Evolutionary conservation across 257 asterid species (phyloP).

Genomic region (Forsythia suspensa): DNA sequence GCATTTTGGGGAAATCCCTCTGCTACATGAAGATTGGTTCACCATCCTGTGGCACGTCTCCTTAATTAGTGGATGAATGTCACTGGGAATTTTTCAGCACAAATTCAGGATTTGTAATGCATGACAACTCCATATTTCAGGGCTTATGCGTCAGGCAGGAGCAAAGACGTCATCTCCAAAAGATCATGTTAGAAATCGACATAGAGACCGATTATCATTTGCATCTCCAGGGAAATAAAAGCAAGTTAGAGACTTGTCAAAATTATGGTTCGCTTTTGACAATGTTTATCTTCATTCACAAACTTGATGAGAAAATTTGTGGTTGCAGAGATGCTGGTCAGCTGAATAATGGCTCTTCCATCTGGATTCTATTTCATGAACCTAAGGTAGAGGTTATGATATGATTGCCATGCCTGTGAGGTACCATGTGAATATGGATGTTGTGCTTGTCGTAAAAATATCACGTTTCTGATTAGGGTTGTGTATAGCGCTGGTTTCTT

Average conservation of each 20-base stretch:
- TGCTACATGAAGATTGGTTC: not conserved
- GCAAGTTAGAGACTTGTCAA: slow-evolving; percentile 12
- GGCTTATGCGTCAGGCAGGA: slow-evolving; percentile 86
- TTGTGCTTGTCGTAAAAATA: slow-evolving; percentile 15
- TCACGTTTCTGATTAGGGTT: slow-evolving; percentile 19
- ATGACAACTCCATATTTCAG: slow-evolving; percentile 38
- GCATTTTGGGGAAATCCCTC: not conserved
- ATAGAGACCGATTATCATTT: slow-evolving; percentile 58
- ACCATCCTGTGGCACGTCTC: not conserved
- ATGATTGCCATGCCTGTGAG: slow-evolving; percentile 10
- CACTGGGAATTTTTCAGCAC: not conserved
- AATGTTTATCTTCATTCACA: slow-evolving; percentile 4
- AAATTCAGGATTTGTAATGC: slow-evolving; percentile 10
- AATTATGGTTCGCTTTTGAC: not conserved
- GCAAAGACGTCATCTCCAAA: slow-evolving; percentile 79
- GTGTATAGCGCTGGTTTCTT: slow-evolving; percentile 32
- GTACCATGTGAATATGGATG: slow-evolving; percentile 1
- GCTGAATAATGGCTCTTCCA: not conserved
- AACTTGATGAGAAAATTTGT: not conserved
- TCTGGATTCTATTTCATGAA: slow-evolving; percentile 6
- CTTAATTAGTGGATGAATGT: not conserved
- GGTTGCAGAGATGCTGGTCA: slow-evolving; percentile 8
- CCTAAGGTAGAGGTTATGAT: slow-evolving; percentile 7
- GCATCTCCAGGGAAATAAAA: slow-evolving; percentile 74
- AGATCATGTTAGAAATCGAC: slow-evolving; percentile 53